These are phyloP conservation scores for Borovskyia barvae DNA, from an alignment of 208 protist species.

Conservation along the genomic window DNA sequence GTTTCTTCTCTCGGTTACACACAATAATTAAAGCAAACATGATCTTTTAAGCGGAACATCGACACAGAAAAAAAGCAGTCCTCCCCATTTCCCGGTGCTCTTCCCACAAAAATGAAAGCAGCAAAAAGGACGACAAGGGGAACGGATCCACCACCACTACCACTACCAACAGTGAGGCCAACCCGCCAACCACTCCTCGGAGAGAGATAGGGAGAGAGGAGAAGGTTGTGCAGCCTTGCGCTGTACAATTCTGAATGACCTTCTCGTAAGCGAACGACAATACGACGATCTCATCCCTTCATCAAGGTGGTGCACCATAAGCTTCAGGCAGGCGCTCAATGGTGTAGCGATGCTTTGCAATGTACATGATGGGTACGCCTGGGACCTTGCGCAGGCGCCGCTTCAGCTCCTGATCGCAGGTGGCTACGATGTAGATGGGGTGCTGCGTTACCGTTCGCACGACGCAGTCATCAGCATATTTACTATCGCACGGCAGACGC, in stretches of 20 bases:
- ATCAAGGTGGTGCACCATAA: slow-evolving; percentile 67
- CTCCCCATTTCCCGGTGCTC: too few species aligned
- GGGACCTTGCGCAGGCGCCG: slow-evolving; percentile 97
- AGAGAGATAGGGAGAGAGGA: neutral
- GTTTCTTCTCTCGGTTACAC: too few species aligned
- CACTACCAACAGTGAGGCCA: too few species aligned
- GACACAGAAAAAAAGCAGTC: too few species aligned
- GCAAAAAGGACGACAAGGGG: too few species aligned
- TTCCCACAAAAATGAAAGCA: too few species aligned
- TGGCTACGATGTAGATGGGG: slow-evolving; percentile 93
- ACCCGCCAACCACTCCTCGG: neutral
- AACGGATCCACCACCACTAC: too few species aligned
- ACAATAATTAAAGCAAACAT: too few species aligned
- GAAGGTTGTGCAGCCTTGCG: too few species aligned
- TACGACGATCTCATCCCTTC: neutral
- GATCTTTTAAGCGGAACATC: too few species aligned
- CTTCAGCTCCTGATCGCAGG: slow-evolving; percentile 97
- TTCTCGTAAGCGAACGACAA: neutral
- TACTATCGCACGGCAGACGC: slow-evolving; percentile 95
- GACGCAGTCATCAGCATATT: slow-evolving; percentile 99
- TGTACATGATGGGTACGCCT: slow-evolving; percentile 98
- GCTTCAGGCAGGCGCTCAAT: slow-evolving; percentile 98
- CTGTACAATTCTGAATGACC: too few species aligned
- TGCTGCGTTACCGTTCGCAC: slow-evolving; percentile 93
- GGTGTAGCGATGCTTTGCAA: slow-evolving; percentile 95